These are phyloP conservation scores for Zea mays DNA, from an alignment of 176 grass and related monocot genomes.

Conservation along the genomic window DNA sequence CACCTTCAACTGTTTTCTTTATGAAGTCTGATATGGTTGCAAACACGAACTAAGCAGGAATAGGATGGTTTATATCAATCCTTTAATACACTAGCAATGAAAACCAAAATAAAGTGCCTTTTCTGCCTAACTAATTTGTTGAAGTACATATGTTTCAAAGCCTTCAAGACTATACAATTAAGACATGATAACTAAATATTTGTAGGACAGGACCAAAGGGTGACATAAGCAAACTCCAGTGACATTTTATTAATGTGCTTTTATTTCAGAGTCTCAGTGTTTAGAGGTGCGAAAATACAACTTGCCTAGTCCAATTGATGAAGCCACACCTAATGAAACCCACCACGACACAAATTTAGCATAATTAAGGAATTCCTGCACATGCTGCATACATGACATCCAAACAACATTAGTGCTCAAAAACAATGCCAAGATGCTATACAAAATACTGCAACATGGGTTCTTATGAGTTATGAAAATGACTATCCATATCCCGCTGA, in stretches of 20 bases:
- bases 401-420: constrained; percentile 32
- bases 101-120: not conserved
- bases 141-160: constrained; percentile 4
- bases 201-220: not conserved
- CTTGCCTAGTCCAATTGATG: constrained; percentile 95
- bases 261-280: constrained; percentile 11
- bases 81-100: not conserved
- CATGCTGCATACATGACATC: constrained; percentile 59
- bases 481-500: constrained; percentile 13
- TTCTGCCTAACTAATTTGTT: not conserved
- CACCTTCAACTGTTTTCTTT: not conserved
- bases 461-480: not conserved
- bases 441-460: constrained; percentile 3
- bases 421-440: not conserved
- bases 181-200: constrained; percentile 18
- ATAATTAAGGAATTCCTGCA: constrained; percentile 79
- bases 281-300: constrained; percentile 28
- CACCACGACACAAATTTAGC: constrained; percentile 85
- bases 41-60: not conserved
- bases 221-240: constrained; percentile 19
- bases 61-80: no score
- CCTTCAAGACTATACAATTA: not conserved
- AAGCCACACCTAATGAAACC: constrained; percentile 84
- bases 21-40: not conserved
- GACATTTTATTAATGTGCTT: not conserved